Evolutionary conservation across 2,329 filamentous ascomycete species (phyloP), one percentile per base, ranked within the genome.

Genomic region (Thermoascus crustaceus): DNA sequence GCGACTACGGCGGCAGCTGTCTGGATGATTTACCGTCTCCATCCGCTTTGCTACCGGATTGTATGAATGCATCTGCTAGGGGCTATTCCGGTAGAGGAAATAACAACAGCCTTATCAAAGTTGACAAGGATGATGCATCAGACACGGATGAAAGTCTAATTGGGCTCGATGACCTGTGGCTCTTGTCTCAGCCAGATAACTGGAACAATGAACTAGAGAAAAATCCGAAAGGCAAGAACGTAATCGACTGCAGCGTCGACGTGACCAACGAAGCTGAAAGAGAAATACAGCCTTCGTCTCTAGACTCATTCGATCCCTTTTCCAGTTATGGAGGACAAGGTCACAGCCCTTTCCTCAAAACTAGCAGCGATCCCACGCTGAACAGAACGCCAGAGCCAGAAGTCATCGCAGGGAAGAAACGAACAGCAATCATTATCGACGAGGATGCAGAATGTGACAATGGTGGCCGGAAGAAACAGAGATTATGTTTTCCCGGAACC

Each of bases 1-100:
- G 58, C 31, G 59, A 60, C 8, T 61, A 57, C 34, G 53, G 46
- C 3, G 50, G 52, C 30, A 52, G 52, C 21, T 46, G 39, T 24
- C 46, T 61, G 24, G 54, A 55, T 7, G 57, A 65, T 35, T 44
- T 68, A 17, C 61, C 62, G 17, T 60, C 61, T 5, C 54, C 58
- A 17, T 57, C 57, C 16, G 34, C 40, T 8, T 40, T 64, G 8
- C 22, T 63, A 10, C 39, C 48, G 6, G 41, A 34, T 17, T 5
- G 14, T 11, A 9, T n/a, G 7, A 24, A 35, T 2, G 7, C 2
- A 8, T 7, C n/a, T n/a, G n/a, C n/a, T n/a, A n/a, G n/a, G n/a
- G n/a, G n/a, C n/a, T n/a, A 30, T 3, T 11, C 30, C 14, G 20
- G 25, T 16, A 16, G 16, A 5, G 10, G 17, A 3, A 7, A 34